Evolutionary conservation across 73 alveolate species (phyloP), one percentile per base, ranked within the genome.

Genomic region (Paramecium sexaurelia): DNA sequence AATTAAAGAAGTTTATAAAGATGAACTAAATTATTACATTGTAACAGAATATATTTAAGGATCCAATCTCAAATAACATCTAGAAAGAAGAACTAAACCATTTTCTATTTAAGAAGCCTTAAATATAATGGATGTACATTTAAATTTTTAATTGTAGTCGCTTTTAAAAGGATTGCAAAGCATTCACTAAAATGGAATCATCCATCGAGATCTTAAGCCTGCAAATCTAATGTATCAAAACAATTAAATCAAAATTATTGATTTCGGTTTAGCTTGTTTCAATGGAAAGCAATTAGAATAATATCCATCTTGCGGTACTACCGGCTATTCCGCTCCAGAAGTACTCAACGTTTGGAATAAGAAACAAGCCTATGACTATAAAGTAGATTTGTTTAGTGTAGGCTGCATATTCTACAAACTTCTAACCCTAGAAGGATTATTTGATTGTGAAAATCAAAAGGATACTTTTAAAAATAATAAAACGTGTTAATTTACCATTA

Each of bases 191-290:
- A 94, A 94, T 43, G 94, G 93, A n/a, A 94, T 94, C 1, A 51
- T 94, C 29, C 97, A 94, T 88, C 32, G 97, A 75, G 97, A 94
- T 51, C 56, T 94, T 39, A 94, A 93, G 47, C 97, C 97, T 0
- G 88, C 95, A 27, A 94, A 94, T 85, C 90, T 95, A 7, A 85
- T 95, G 92, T 95, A 92, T 27, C 92, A 93, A 56, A 94, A 93
- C 47, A 94, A 94, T 85, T 94, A 93, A 85, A 93, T 95, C 51
- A 95, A 94, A 86, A 95, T 95, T 19, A 91, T 94, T 55, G 98
- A 95, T 86, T 95, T 95, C 40, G 98, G 98, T 1, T 73, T 95
- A 37, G 93, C 93, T n/a, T 43, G 95, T 78, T 41, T 78, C 15
- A 78, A 78, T 78, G 90, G 90, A 3, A 78, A 43, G 20, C 36